Evolutionary conservation across 805 yeast genomes (phyloP), one percentile per base, ranked within the genome.

Genomic region (Sugiyamaella lignohabitans): DNA sequence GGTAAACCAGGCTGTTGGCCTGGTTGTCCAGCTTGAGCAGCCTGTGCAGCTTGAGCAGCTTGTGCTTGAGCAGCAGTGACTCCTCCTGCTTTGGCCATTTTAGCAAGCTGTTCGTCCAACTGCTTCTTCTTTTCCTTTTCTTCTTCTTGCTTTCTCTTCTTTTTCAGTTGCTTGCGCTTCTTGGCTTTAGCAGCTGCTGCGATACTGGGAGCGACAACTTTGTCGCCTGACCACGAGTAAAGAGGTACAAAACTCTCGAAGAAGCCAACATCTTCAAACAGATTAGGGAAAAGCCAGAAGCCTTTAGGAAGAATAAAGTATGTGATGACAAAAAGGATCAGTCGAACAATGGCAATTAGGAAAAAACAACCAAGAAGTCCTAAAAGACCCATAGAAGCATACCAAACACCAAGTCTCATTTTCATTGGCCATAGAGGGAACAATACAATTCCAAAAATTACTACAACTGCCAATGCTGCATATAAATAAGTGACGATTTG

Each of bases 361-460:
- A 93, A 84, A 65, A 93, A 83, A 40, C 77, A 68, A 3, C 80
- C 88, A 38, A 93, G 71, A 32, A 91, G 66, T 0, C 85, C 88
- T 52, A 93, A 68, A 46, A 81, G 67, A 5, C 77, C 84, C 73
- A 91, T 77, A 29, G 96, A 84, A 45, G 87, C 62, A 63, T 88
- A 93, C 85, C 95, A 93, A 27, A 87, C 96, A 38, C 93, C 94
- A 46, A 74, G 74, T 63, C 95, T 82, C 93, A 93, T 80, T 66
- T 82, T 79, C 32, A 71, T 60, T 22, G 98, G 98, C 98, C 98
- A 93, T 59, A 93, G 74, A 53, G 98, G 98, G 80, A 87, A 93
- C 59, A 84, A 69, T 30, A 85, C 79, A 24, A 82, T 45, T 1
- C 78, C 71, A 55, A 84, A 78, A 3, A 84, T 73, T 19, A 77